Evolutionary conservation across 1,284 basidiomycete species (phyloP).

Genomic region (Crucibulum parvulum): DNA sequence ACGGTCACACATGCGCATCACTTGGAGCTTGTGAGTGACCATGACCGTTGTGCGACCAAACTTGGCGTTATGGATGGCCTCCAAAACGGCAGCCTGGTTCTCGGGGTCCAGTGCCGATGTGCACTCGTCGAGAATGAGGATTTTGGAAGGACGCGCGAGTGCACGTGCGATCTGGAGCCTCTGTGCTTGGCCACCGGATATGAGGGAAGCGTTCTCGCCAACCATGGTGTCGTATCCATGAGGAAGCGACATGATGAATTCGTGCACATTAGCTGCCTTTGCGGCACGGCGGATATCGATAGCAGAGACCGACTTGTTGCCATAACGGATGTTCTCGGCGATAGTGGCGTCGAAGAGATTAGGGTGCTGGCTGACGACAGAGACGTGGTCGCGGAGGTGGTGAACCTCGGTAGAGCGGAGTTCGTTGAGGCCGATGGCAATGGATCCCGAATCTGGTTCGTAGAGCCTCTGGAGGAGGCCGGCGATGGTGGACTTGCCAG

Average conservation of each 20-base stretch:
- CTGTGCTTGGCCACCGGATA: constrained; percentile 96
- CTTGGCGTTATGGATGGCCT: constrained; percentile 74
- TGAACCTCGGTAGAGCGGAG: constrained; percentile 67
- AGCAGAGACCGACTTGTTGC: constrained; percentile 55
- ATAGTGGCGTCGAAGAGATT: constrained; percentile 89
- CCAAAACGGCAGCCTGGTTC: constrained; percentile 83
- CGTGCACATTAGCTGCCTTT: constrained; percentile 80
- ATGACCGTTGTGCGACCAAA: constrained; percentile 84
- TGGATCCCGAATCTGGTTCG: constrained; percentile 72
- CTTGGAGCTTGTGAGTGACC: constrained; percentile 91
- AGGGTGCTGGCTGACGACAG: constrained; percentile 87
- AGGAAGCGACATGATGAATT: constrained; percentile 85
- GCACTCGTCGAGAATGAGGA: constrained; percentile 95
- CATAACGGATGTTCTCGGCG: constrained; percentile 89
- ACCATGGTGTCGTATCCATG: constrained; percentile 87
- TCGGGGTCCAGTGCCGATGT: constrained; percentile 89
- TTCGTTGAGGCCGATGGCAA: constrained; percentile 62
- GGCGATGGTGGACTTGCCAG: constrained; percentile 89
- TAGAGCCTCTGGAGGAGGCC: constrained; percentile 87
- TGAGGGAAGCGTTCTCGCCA: constrained; percentile 87
- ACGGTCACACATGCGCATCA: constrained; percentile 93
- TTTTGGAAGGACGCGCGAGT: constrained; percentile 70
- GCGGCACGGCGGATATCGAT: constrained; percentile 76
- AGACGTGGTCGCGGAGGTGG: constrained; percentile 83
- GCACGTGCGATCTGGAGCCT: constrained; percentile 92